Evolutionary conservation across 2,329 filamentous ascomycete species (phyloP), one percentile per base, ranked within the genome.

Genomic region (Epichloe bromicola): DNA sequence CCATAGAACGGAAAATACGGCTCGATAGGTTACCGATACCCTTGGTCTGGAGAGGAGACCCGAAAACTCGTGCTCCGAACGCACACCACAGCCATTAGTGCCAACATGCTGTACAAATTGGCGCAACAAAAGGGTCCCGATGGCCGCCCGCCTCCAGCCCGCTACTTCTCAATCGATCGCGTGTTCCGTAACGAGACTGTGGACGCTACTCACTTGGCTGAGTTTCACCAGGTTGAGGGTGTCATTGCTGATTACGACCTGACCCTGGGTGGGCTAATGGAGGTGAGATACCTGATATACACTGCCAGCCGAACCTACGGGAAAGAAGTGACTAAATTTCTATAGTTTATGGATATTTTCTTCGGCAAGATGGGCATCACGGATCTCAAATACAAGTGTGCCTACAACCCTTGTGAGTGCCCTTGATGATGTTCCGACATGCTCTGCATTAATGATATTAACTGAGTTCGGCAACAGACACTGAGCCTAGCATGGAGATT

Each of bases 141-240:
- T 60, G 79, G 80, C 45, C 72, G 74, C 49, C 76, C 78, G 45
- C 78, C 76, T 15, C 77, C 80, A 37, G 89, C 88, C n/a, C 83
- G 90, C 55, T 97, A 95, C 74, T 98, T 98, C 75, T 95, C 88
- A 55, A 98, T 98, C 65, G 93, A 98, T 70, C 83, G 93, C 50
- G 93, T 98, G 54, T 98, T 98, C 83, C 82, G 88, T 58, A 98
- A 98, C 69, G 93, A 98, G 71, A 88, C 88, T 3, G 90, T 98
- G 53, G 93, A 98, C 63, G 90, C 90, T 14, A 98, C 93, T 8
- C 93, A 98, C 74, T 71, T 98, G 63, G 90, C 89, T 39, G 93
- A 98, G 69, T 98, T 98, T 77, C 93, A 98, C 72, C 93, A 98
- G 67, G 88, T 97, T 36, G 93, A 98, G 71, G 93, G 93, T 69